A percentile compares a stretch with the other conserved stretches of the same genome.
Conservation (phyloP, 495 filamentous ascomycete genomes). For the Xylaria curta region DNA sequence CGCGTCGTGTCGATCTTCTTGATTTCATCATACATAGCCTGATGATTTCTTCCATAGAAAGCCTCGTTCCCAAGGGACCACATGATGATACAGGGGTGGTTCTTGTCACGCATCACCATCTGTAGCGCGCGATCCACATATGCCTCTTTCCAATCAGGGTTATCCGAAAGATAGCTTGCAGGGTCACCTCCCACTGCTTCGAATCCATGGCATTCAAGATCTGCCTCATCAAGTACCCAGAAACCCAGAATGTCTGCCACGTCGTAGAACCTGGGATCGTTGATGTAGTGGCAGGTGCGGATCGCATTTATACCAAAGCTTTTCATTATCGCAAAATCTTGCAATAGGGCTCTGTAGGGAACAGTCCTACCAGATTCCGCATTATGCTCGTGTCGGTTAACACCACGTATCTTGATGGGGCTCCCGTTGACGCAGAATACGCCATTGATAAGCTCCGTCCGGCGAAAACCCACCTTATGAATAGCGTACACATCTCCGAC, state of each 20-base stretch:
- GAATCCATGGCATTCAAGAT: slow-evolving; percentile 77
- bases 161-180: slow-evolving; percentile 63
- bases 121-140: slow-evolving; percentile 75
- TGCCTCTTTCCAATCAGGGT: slow-evolving; percentile 70
- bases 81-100: slow-evolving; percentile 70
- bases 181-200: slow-evolving; percentile 56
- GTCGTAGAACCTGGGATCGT: slow-evolving; percentile 66
- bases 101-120: slow-evolving; percentile 71
- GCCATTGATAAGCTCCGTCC: slow-evolving; percentile 61
- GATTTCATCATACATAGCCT: slow-evolving; percentile 70
- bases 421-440: slow-evolving; percentile 67
- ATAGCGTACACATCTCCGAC: slow-evolving; percentile 46
- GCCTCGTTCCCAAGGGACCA: slow-evolving; percentile 79
- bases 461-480: slow-evolving; percentile 68
- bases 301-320: slow-evolving; percentile 71
- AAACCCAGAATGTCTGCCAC: slow-evolving; percentile 72
- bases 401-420: slow-evolving; percentile 65
- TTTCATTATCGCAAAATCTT: slow-evolving; percentile 72
- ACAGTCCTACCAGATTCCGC: slow-evolving; percentile 66
- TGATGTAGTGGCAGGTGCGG: slow-evolving; percentile 69
- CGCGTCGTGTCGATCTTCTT: slow-evolving; percentile 62
- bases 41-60: slow-evolving; percentile 72
- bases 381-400: slow-evolving; percentile 75
- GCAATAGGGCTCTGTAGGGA: slow-evolving; percentile 57
- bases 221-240: slow-evolving; percentile 75